Evolutionary conservation across 208 protist genomes (phyloP).

Genomic region (Acanthamoeba culbertsoni): DNA sequence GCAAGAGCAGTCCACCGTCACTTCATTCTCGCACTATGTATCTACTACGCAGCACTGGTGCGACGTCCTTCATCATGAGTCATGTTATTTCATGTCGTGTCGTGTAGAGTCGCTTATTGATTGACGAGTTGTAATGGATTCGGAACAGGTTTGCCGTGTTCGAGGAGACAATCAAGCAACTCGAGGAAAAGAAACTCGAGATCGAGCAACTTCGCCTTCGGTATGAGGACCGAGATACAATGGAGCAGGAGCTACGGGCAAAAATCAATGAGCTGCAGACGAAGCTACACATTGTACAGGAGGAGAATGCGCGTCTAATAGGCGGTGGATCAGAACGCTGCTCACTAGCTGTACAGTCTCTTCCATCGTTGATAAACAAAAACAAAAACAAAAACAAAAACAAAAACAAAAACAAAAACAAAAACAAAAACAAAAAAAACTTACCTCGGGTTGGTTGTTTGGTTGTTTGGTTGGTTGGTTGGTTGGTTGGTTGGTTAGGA

Average conservation of each 20-base stretch:
- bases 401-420: no score
- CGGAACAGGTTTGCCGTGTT: not conserved
- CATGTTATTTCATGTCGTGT: no score
- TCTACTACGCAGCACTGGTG: not conserved
- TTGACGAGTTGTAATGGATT: not conserved
- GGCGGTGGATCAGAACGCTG: not conserved
- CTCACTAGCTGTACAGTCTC: not conserved
- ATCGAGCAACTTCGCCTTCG: not conserved
- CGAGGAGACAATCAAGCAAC: not conserved
- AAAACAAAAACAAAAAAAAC: no score
- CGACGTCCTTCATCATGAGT: not conserved
- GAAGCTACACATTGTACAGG: conserved; percentile 12
- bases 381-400: no score
- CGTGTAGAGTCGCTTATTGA: no score
- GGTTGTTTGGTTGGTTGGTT: no score
- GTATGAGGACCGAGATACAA: not conserved
- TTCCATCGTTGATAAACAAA: no score
- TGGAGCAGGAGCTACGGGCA: not conserved
- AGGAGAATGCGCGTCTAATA: conserved; percentile 20
- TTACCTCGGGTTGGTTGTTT: no score
- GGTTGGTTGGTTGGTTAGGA: not conserved
- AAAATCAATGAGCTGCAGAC: not conserved
- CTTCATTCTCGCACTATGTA: not conserved
- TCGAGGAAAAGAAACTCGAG: not conserved
- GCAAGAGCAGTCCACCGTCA: not conserved